Base-by-base conservation (phyloP, 805 yeast species). In the Metschnikowia santaceciliae region DNA sequence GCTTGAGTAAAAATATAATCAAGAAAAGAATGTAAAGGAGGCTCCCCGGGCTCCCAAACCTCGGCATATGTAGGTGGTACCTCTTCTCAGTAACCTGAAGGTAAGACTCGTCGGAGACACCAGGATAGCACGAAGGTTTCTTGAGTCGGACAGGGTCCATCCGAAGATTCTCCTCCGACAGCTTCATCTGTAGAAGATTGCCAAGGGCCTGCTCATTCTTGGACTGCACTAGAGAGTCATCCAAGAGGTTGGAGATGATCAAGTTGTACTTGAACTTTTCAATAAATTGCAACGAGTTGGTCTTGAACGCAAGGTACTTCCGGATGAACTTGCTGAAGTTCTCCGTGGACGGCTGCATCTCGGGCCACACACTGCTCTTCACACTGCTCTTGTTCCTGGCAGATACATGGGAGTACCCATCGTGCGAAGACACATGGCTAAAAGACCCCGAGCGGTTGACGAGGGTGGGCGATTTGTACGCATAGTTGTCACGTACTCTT, bases 221-320 rank as follows among this genome's bases (percentile, higher is more conserved):
- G 17, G 77, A 72, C n/a, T 73, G 57, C 22, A 70, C 67, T 68
- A 74, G 67, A 3, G 75, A 57, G 48, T 71, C 74, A 50, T 74
- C 77, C 38, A 74, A 54, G 13, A 74, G 58, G 48, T 69, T 69
- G 4, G 76, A 71, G 4, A 70, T 59, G 3, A 74, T 61, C 32
- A 74, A 54, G 53, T 62, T 67, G 55, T 74, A 74, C 58, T 72
- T 74, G 65, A 74, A 72, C 51, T 65, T 65, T 49, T 74, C 78
- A 70, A 71, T 66, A 43, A 72, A 68, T 32, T 53, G 53, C 10
- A 50, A 51, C 32, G 61, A 55, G 42, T 61, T 47, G 0, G 59
- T 48, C 7, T 42, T 23, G 26, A 52, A 35, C 2, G 35, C 22
- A 7, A 73, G 57, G 60, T 73, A 72, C 44, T 65, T 66, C 17